Percentiles rank a stretch among this genome's conserved stretches.
Evolutionary conservation across 75 land plant species (phyloP).

Genomic region (Selaginella moellendorffii): DNA sequence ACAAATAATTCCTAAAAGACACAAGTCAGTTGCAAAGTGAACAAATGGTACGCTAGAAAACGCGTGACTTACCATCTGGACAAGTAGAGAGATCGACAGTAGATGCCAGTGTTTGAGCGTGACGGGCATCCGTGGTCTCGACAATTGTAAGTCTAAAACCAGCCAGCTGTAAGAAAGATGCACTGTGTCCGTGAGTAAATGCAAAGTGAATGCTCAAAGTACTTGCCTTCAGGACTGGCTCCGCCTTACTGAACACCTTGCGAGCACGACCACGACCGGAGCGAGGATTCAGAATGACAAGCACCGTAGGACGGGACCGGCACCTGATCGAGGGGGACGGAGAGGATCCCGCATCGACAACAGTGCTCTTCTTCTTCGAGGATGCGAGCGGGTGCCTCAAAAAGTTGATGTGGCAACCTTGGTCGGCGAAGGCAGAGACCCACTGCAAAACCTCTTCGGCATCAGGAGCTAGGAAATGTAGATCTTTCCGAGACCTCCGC

Average conservation of each 20-base stretch:
- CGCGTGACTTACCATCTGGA: constrained; percentile 52
- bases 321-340: constrained; percentile 33
- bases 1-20: constrained; percentile 64
- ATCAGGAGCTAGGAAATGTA: constrained; percentile 62
- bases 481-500: constrained; percentile 50
- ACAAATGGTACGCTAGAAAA: background rate
- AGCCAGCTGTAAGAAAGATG: constrained; percentile 49
- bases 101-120: constrained; percentile 63
- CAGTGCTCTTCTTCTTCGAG: constrained; percentile 46
- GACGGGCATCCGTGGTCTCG: constrained; percentile 68
- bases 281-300: constrained; percentile 80
- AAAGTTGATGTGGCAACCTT: constrained; percentile 52
- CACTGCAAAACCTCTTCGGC: constrained; percentile 63
- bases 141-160: constrained; percentile 72
- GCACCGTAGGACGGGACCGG: constrained; percentile 48
- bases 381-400: constrained; percentile 49
- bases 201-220: background rate
- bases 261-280: constrained; percentile 90
- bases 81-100: constrained; percentile 63
- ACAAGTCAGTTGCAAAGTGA: constrained; percentile 5
- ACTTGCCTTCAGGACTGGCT: constrained; percentile 77
- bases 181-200: background rate
- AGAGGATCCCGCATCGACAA: constrained; percentile 25
- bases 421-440: constrained; percentile 74
- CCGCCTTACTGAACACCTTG: constrained; percentile 69